phyloP scores from a whole-genome alignment of 495 filamentous ascomycete species.

The Penicillium waksmanii region DNA sequence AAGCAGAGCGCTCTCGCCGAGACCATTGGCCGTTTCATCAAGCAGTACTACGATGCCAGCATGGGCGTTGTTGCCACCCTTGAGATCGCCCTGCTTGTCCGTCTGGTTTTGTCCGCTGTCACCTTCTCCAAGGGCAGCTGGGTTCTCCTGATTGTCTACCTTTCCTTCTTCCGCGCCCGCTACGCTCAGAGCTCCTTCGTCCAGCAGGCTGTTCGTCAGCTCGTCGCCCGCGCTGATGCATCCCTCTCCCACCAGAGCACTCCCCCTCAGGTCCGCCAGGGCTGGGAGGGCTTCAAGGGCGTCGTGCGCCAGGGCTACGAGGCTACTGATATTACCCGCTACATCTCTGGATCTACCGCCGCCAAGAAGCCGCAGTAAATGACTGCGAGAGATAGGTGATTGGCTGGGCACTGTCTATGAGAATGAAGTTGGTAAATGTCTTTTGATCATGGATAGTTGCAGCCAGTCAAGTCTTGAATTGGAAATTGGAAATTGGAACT shows the following conservation, averaged over 20 bases:
- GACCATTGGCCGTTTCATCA: constrained; percentile 88
- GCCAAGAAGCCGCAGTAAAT: constrained; percentile 63
- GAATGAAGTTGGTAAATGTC: constrained; percentile 3
- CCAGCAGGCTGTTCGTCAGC: constrained; percentile 72
- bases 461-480: neutral
- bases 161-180: constrained; percentile 87
- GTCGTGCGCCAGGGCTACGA: constrained; percentile 72
- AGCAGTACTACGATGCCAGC: constrained; percentile 91
- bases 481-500: neutral
- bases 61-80: constrained; percentile 81
- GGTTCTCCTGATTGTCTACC: constrained; percentile 83
- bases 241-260: constrained; percentile 82
- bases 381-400: neutral
- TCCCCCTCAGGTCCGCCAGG: constrained; percentile 79
- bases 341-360: constrained; percentile 56
- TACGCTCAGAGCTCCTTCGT: constrained; percentile 92
- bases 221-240: constrained; percentile 77
- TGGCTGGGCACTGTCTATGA: constrained; percentile 3
- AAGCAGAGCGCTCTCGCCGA: constrained; percentile 73
- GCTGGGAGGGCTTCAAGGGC: constrained; percentile 82
- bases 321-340: constrained; percentile 74
- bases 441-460: constrained; percentile 6
- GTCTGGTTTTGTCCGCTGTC: constrained; percentile 75
- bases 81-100: constrained; percentile 80
- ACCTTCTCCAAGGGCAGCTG: constrained; percentile 89